Percentiles rank a stretch among this genome's conserved stretches.
Conservation (phyloP, 805 yeast species). For the Lipomyces starkeyi region DNA sequence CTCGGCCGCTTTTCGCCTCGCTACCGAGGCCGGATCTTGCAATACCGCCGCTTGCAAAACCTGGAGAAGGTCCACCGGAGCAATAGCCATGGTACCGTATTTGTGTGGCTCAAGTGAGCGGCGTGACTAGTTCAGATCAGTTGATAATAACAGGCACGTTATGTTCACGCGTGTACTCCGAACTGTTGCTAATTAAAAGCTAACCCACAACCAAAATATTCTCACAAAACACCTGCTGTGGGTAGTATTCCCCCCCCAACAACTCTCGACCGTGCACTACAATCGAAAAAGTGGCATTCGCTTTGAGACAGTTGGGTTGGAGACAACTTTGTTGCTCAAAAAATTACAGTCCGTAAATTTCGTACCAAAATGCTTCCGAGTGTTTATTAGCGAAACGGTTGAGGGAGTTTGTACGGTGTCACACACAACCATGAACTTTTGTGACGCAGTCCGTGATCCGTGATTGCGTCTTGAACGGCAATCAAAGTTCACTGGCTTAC, state of each 20-base stretch:
- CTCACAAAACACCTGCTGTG: background rate
- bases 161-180: background rate
- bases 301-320: background rate
- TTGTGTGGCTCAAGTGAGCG: background rate
- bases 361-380: background rate
- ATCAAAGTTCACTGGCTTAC: no score
- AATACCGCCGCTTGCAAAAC: conserved; percentile 59
- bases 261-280: background rate
- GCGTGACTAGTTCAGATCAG: background rate
- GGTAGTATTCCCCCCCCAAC: background rate
- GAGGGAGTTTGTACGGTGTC: no score
- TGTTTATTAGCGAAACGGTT: background rate
- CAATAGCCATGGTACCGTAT: conserved; percentile 22
- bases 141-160: background rate
- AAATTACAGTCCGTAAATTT: background rate
- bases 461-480: no score
- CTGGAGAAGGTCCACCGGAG: conserved; percentile 34
- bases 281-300: background rate
- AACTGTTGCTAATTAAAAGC: background rate
- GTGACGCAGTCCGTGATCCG: no score
- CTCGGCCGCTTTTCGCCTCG: conserved; percentile 69
- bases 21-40: conserved; percentile 49
- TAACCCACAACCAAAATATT: background rate
- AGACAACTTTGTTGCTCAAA: background rate
- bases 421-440: no score